phyloP scores from a whole-genome alignment of 345 rosid genomes.

The Balakata baccata region DNA sequence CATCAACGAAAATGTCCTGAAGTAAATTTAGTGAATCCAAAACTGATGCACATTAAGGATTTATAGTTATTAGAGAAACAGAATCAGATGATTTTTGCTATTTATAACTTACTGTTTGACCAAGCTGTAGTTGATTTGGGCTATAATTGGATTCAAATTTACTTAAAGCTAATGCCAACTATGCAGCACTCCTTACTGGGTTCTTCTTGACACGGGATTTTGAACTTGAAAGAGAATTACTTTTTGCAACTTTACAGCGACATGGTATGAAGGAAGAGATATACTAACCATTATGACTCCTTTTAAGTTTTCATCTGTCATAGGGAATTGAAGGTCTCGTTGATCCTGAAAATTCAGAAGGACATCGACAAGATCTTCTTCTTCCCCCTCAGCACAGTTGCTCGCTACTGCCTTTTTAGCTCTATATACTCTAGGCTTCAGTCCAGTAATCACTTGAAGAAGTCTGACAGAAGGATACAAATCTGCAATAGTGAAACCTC shows the following conservation, averaged over 20 bases:
- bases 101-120: background rate
- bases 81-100: background rate
- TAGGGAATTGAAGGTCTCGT: background rate
- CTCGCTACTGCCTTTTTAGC: background rate
- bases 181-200: background rate
- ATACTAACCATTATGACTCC: constrained; percentile 6
- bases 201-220: background rate
- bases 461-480: background rate
- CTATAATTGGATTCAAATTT: background rate
- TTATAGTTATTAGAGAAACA: background rate
- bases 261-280: background rate
- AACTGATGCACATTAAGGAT: background rate
- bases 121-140: background rate
- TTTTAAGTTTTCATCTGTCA: constrained; percentile 10
- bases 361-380: constrained; percentile 2
- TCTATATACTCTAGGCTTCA: background rate
- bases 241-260: background rate
- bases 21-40: background rate
- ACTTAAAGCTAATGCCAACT: background rate
- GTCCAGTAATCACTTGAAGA: background rate
- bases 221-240: background rate
- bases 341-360: constrained; percentile 4
- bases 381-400: background rate
- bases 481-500: constrained; percentile 4
- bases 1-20: constrained; percentile 12